phyloP scores from a whole-genome alignment of 768 basidiomycete genomes.

The Cantharellus anzutake region DNA sequence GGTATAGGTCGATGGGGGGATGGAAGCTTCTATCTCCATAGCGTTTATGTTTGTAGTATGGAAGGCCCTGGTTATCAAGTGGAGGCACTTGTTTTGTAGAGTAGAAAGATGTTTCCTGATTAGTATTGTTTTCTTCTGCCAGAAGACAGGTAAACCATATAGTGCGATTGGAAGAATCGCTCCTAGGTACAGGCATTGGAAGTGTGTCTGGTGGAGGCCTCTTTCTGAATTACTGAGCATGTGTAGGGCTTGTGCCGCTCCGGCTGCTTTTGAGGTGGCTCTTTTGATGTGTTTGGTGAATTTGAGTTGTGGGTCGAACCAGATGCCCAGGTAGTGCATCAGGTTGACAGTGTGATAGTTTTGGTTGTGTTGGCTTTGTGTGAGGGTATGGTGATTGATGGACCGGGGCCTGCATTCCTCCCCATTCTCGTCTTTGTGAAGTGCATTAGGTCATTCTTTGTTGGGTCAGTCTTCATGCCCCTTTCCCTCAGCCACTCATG shows the following conservation, averaged over 20 bases:
- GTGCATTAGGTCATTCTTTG: slow-evolving; percentile 7
- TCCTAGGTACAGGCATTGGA: slow-evolving; percentile 15
- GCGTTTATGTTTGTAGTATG: slow-evolving; percentile 17
- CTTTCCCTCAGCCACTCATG: not conserved
- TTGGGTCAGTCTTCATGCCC: slow-evolving; percentile 2
- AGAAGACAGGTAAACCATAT: slow-evolving; percentile 20
- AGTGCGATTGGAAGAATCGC: slow-evolving; percentile 19
- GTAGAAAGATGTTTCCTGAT: slow-evolving; percentile 11
- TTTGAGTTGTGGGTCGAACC: slow-evolving; percentile 17
- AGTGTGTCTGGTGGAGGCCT: slow-evolving; percentile 17
- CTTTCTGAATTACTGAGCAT: slow-evolving; percentile 20
- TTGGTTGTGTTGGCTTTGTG: not conserved
- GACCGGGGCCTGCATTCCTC: not conserved
- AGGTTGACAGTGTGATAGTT: not conserved
- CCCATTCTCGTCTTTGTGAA: not conserved
- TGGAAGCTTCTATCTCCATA: slow-evolving; percentile 18
- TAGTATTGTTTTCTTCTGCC: slow-evolving; percentile 13
- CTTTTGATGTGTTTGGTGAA: slow-evolving; percentile 19
- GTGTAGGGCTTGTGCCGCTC: slow-evolving; percentile 12
- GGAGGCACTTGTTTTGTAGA: slow-evolving; percentile 16
- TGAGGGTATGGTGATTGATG: not conserved
- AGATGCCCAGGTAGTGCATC: slow-evolving; percentile 18
- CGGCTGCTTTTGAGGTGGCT: slow-evolving; percentile 13
- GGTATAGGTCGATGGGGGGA: slow-evolving; percentile 14
- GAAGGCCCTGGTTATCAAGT: slow-evolving; percentile 19